Conservation (phyloP, 106 monocot genomes). For the Allium cepa region DNA sequence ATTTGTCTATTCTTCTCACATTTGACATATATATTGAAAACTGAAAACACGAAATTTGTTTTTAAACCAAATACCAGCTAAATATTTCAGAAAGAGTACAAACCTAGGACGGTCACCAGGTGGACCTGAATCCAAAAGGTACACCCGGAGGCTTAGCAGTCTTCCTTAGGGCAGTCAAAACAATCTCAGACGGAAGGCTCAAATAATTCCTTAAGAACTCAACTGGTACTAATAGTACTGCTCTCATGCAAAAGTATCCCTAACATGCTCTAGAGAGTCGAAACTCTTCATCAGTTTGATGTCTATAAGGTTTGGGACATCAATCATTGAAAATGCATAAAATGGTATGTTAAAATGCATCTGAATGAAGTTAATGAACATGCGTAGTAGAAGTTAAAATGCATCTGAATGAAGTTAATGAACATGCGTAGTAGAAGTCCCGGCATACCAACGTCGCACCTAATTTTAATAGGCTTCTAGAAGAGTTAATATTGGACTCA, state of each 20-base stretch:
- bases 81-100: too few relatives aligned
- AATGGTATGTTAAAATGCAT: too few relatives aligned
- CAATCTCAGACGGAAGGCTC: conserved; percentile 90
- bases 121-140: conserved; percentile 64
- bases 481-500: conserved; percentile 71
- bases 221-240: conserved; percentile 88
- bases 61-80: too few relatives aligned
- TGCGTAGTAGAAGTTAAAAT: too few relatives aligned
- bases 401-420: too few relatives aligned
- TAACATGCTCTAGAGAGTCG: conserved; percentile 81
- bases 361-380: too few relatives aligned
- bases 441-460: conserved; percentile 21
- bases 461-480: conserved; percentile 81
- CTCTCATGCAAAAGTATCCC: conserved; percentile 91
- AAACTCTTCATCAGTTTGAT: conserved; percentile 98
- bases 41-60: too few relatives aligned
- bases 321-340: conserved; percentile 14
- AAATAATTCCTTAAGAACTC: conserved; percentile 59
- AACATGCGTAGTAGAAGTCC: too few relatives aligned
- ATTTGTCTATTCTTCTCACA: too few relatives aligned
- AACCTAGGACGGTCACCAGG: conserved; percentile 81
- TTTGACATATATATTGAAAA: too few relatives aligned
- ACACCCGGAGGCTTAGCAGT: conserved; percentile 50
- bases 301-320: conserved; percentile 88
- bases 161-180: conserved; percentile 81